Evolutionary conservation across 2,329 filamentous ascomycete species (phyloP).

Genomic region (Chrysosporium queenslandicum): DNA sequence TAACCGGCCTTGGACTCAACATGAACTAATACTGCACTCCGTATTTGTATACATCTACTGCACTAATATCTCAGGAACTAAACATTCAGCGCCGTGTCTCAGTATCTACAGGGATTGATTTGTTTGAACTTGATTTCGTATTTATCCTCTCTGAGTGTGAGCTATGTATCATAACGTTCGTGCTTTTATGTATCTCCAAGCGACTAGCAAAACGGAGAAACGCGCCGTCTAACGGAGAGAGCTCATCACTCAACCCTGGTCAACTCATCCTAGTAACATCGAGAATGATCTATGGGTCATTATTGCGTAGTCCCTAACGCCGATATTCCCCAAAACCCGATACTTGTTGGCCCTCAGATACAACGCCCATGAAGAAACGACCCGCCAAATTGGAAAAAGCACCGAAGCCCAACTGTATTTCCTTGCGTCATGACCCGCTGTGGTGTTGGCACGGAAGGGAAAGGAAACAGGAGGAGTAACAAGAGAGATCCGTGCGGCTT

Average conservation of each 20-base stretch:
- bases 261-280: neutral
- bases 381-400: neutral
- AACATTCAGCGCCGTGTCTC: too few species aligned
- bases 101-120: too few species aligned
- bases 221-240: neutral
- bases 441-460: neutral
- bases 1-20: too few species aligned
- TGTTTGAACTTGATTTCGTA: too few species aligned
- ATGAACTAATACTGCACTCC: too few species aligned
- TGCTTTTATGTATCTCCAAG: neutral
- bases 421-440: neutral
- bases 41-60: too few species aligned
- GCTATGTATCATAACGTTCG: too few species aligned
- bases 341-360: neutral
- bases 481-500: slow-evolving; percentile 1
- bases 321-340: neutral
- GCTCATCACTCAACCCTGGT: neutral
- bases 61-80: too few species aligned
- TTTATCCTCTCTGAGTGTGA: too few species aligned
- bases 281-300: neutral
- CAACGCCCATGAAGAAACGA: neutral
- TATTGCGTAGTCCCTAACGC: neutral
- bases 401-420: neutral
- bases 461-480: neutral
- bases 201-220: neutral